phyloP scores from a whole-genome alignment of 768 basidiomycete genomes.

The Boletus pseudopeckii region DNA sequence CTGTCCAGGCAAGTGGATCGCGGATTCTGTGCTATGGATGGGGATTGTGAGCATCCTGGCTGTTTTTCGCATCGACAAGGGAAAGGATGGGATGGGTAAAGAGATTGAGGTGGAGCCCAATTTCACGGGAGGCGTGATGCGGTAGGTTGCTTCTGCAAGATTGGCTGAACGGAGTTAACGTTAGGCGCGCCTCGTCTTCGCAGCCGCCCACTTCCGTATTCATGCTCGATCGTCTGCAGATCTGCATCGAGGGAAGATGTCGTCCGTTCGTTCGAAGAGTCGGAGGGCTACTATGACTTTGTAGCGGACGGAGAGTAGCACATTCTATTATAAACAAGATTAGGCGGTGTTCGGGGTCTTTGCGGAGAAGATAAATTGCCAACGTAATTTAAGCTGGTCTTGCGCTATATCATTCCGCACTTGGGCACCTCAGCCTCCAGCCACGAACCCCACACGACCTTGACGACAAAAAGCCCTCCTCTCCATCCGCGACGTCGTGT shows the following conservation, averaged over 20 bases:
- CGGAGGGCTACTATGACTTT: constrained; percentile 1
- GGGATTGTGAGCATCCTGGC: constrained; percentile 29
- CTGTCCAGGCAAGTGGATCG: constrained; percentile 31
- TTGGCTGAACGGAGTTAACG: constrained; percentile 13
- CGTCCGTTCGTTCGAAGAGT: constrained; percentile 13
- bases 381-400: constrained; percentile 15
- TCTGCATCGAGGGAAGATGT: constrained; percentile 23
- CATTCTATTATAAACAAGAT: not conserved
- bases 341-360: constrained; percentile 24
- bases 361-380: constrained; percentile 14
- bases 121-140: constrained; percentile 32
- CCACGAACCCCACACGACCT: constrained; percentile 18
- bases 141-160: constrained; percentile 20
- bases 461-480: constrained; percentile 3
- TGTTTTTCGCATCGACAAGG: constrained; percentile 19
- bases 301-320: not conserved
- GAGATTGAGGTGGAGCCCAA: constrained; percentile 26
- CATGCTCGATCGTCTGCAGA: constrained; percentile 29
- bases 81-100: constrained; percentile 23
- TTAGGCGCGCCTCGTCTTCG: too few relatives aligned
- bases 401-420: not conserved
- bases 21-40: constrained; percentile 32
- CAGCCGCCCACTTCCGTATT: constrained; percentile 30
- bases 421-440: not conserved
- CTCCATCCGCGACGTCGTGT: constrained; percentile 9